A percentile compares a stretch with the other conserved stretches of the same genome.
phyloP scores from a whole-genome alignment of 2,329 filamentous ascomycete genomes.

The Penicillium sp. region DNA sequence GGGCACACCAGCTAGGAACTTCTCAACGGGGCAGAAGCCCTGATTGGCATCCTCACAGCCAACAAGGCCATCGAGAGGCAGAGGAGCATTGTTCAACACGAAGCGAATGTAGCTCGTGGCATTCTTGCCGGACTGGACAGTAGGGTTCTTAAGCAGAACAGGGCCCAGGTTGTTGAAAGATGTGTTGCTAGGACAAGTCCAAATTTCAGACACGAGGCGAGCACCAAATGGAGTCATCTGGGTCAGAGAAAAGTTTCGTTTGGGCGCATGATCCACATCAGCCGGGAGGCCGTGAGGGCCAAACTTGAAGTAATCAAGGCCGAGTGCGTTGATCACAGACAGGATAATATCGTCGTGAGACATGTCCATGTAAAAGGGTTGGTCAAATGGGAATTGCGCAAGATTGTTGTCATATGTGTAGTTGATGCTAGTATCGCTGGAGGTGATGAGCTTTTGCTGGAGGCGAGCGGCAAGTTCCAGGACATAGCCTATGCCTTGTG shows the following conservation, averaged over 20 bases:
- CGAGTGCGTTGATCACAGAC: conserved; percentile 52
- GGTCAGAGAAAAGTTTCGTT: conserved; percentile 52
- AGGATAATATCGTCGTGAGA: conserved; percentile 56
- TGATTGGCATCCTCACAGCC: conserved; percentile 27
- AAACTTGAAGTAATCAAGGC: conserved; percentile 53
- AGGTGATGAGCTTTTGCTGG: conserved; percentile 47
- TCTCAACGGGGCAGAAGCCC: conserved; percentile 31
- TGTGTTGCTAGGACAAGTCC: conserved; percentile 46
- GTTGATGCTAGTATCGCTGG: conserved; percentile 55
- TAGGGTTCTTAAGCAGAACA: conserved; percentile 38
- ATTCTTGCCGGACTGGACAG: conserved; percentile 6
- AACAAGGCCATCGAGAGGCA: conserved; percentile 30
- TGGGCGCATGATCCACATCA: conserved; percentile 40
- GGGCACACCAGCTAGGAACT: conserved; percentile 27
- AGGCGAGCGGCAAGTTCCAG: conserved; percentile 54
- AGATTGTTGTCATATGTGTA: conserved; percentile 49
- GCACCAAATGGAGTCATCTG: conserved; percentile 57
- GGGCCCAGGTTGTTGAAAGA: conserved; percentile 26
- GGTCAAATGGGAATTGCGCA: conserved; percentile 48
- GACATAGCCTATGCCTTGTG: conserved; percentile 56
- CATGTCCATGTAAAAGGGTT: conserved; percentile 55
- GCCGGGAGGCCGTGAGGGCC: conserved; percentile 27
- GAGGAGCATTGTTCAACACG: conserved; percentile 30
- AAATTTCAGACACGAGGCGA: conserved; percentile 56
- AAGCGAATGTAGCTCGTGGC: conserved; percentile 32